These are phyloP conservation scores for Nannizziopsis barbatae DNA, from an alignment of 2,329 filamentous ascomycete genomes.

Conservation along the genomic window DNA sequence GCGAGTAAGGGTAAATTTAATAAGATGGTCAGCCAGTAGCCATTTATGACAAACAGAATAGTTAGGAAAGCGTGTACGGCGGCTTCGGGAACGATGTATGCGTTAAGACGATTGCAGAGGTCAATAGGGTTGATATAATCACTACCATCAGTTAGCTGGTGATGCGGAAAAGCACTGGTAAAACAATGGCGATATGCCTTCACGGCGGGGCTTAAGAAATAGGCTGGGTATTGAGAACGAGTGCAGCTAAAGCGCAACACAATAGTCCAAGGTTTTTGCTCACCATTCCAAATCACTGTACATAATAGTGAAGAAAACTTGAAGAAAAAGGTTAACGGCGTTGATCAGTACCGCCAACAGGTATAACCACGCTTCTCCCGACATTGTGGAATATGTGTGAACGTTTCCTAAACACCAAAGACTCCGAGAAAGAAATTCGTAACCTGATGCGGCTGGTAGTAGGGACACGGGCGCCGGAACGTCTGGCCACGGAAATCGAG, in stretches of 20 bases:
- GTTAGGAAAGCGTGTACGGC: constrained; percentile 95
- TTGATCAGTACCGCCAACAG: constrained; percentile 97
- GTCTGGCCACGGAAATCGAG: no score
- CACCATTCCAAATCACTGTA: constrained; percentile 99
- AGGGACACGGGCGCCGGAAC: no score
- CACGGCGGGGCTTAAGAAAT: no score
- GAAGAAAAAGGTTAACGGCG: constrained; percentile 98
- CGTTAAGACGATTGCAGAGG: constrained; percentile 99
- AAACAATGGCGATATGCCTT: neutral
- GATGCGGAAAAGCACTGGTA: neutral
- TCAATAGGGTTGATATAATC: constrained; percentile 99
- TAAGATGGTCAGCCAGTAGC: constrained; percentile 89
- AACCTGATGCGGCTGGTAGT: no score
- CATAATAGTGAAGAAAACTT: constrained; percentile 99
- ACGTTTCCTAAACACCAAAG: neutral
- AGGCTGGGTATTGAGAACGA: neutral
- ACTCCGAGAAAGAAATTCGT: neutral
- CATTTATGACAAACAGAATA: constrained; percentile 92
- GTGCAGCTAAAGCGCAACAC: neutral
- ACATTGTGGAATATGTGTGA: constrained; percentile 53
- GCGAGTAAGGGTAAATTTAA: constrained; percentile 84
- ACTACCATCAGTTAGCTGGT: constrained; percentile 38
- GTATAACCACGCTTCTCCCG: constrained; percentile 96
- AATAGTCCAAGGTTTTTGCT: constrained; percentile 29
- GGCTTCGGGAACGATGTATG: constrained; percentile 97